Percentiles rank a stretch among this genome's conserved stretches.
These are phyloP conservation scores for Vitis hybrid DNA, from an alignment of 177 flowering plant species.

Conservation along the genomic window DNA sequence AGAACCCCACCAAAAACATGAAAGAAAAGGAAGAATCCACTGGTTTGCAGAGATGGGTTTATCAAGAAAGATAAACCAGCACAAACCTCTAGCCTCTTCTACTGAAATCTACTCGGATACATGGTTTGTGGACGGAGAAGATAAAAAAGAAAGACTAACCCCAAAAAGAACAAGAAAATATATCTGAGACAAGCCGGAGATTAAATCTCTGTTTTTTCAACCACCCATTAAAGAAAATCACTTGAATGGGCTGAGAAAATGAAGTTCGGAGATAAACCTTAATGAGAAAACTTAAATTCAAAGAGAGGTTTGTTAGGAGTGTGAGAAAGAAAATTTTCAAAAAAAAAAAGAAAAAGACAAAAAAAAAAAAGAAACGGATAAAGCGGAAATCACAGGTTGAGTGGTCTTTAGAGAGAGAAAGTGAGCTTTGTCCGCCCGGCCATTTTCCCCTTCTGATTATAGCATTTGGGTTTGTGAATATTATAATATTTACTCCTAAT, in stretches of 20 bases:
- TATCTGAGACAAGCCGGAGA: neutral
- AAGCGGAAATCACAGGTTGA: too few species aligned
- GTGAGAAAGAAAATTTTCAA: neutral
- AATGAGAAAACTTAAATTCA: conserved; percentile 28
- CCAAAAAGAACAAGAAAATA: neutral
- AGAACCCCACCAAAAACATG: neutral
- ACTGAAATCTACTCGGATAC: conserved; percentile 3
- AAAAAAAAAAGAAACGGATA: too few species aligned
- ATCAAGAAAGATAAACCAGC: conserved; percentile 6
- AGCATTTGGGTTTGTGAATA: too few species aligned
- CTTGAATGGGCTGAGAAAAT: conserved; percentile 3
- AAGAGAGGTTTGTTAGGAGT: conserved; percentile 27
- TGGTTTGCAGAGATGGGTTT: neutral
- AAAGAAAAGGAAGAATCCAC: conserved; percentile 3
- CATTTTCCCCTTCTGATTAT: too few species aligned
- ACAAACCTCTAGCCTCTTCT: neutral
- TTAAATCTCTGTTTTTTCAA: conserved; percentile 21
- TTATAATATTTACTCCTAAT: too few species aligned
- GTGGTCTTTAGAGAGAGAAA: too few species aligned
- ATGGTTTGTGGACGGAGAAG: conserved; percentile 2
- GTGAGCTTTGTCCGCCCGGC: too few species aligned
- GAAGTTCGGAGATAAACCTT: neutral
- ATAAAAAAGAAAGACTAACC: neutral
- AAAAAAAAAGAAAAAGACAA: neutral
- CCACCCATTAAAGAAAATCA: conserved; percentile 25